phyloP scores from a whole-genome alignment of 129 eudicot genomes.

The Artemisia tridentata region DNA sequence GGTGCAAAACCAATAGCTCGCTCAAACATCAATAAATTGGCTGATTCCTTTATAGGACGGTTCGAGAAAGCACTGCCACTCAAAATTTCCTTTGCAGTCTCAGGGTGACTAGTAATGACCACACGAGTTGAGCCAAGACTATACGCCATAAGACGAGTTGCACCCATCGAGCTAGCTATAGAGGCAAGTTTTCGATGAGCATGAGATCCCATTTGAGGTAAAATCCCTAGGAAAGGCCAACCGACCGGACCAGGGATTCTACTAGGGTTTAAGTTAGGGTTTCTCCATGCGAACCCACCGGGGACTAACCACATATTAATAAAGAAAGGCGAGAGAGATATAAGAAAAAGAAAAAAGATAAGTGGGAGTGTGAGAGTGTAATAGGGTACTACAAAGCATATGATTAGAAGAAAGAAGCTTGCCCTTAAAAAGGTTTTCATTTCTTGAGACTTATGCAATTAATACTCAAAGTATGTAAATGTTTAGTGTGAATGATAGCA shows the following conservation, averaged over 20 bases:
- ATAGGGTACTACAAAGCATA: conserved; percentile 32
- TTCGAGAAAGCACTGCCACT: conserved; percentile 56
- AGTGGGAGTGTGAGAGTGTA: conserved; percentile 35
- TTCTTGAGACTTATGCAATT: conserved; percentile 2
- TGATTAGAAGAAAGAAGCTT: conserved; percentile 32
- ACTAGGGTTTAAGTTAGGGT: conserved; percentile 36
- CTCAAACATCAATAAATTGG: conserved; percentile 66
- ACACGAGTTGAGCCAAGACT: conserved; percentile 73
- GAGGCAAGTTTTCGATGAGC: conserved; percentile 71
- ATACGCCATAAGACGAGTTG: conserved; percentile 63
- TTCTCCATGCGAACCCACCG: conserved; percentile 89
- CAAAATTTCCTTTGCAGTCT: conserved; percentile 68
- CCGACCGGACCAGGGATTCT: conserved; percentile 54
- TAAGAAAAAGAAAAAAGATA: conserved; percentile 29
- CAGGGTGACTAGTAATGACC: conserved; percentile 69
- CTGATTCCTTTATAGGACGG: conserved; percentile 79
- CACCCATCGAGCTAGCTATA: conserved; percentile 46
- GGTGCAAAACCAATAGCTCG: conserved; percentile 94
- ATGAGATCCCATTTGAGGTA: conserved; percentile 57
- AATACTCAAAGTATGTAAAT: conserved; percentile 20
- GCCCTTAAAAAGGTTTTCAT: conserved; percentile 39
- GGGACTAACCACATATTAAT: conserved; percentile 50
- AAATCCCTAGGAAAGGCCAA: conserved; percentile 62
- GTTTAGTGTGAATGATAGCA: conserved; percentile 48
- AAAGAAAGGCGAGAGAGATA: conserved; percentile 37